Evolutionary conservation across 345 rosid genomes (phyloP), one percentile per base, ranked within the genome.

Genomic region (Melastoma malabathricum): DNA sequence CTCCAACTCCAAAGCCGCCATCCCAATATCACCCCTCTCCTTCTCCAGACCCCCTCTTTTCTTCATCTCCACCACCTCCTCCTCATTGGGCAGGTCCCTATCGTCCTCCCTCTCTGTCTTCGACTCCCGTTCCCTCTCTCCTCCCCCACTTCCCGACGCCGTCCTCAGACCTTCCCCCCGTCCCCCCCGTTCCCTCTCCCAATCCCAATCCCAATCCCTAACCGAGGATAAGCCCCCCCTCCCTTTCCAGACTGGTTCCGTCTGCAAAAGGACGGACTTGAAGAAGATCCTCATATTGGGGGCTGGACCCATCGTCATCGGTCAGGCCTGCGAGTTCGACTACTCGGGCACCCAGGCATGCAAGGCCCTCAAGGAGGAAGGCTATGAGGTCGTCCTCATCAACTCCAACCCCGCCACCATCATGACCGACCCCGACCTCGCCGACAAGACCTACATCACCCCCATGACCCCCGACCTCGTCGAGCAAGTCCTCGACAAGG

Each of bases 301-400:
- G 0, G 98, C 98, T 13, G 98, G 98, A 3, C 96, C 98, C 2
- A 92, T 92, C 23, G 98, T 92, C 59, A 92, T 92, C 29, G 98
- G 98, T 3, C 98, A 92, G 59, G 96, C 96, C 3, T 92, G 98
- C 44, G 98, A 92, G 70, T 92, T 92, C 58, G 98, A 92, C 63
- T 92, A 92, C 69, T 92, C 98, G 0, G 98, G 98, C 0, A 92
- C 98, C 15, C 98, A 92, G 54, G 96, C 96, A 4, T 87, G 96
- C 61, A 86, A 92, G 68, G 95, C 98, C 1, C 57, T 92, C 20
- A 76, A 74, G 20, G 96, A 90, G 62, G 98, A 92, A 48, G 98
- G 98, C 0, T 92, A 82, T 59, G 83, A 82, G 0, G 95, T 92
- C 17, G 64, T 92, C 57, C 59, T 92, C 43, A 87, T 92, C 43